Evolutionary conservation across 495 filamentous ascomycete species (phyloP), one percentile per base, ranked within the genome.

Genomic region (Rhypophila decipiens): DNA sequence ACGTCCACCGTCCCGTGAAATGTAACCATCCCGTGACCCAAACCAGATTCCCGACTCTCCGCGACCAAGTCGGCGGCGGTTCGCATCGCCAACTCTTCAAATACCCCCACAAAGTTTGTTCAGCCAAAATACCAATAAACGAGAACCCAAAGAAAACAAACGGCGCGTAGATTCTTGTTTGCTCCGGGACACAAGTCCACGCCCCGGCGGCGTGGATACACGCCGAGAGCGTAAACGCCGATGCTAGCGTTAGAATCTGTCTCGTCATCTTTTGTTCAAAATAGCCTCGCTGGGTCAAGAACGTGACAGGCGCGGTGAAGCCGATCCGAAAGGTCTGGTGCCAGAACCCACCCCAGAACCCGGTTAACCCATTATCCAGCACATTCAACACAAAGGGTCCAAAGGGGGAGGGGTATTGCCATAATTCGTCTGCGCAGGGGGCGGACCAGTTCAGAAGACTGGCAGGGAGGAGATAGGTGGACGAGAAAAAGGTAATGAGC

Each of bases 291-390:
- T 18, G 22, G 2, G 80, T 45, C 19, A 86, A 50, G 56, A 66
- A 83, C 7, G 63, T 59, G 0, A 72, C 63, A 0, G 83, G 77
- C 1, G 76, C 73, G 5, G 76, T 65, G 59, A 95, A 91, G 0
- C 73, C 85, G 29, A 78, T 73, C 2, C 87, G 81, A 67, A 95
- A 93, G 1, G 83, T 76, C 61, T 95, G 89, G 63, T 95, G 89
- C 89, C 89, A 95, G 83, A 84, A 94, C 13, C 69, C 74, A 35
- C 84, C 79, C 89, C 89, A 96, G 54, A 83, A 79, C 23, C 88
- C 88, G 7, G 76, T 70, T 1, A 96, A 65, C 0, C 88, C 88
- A 38, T 80, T 65, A 43, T 85, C 75, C 3, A 84, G 57, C 4
- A 91, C 67, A 8, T 68, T 58, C 2, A 47, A 48, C 7, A 11